Conservation (phyloP, 805 yeast species). For the Suhomyces sp. region DNA sequence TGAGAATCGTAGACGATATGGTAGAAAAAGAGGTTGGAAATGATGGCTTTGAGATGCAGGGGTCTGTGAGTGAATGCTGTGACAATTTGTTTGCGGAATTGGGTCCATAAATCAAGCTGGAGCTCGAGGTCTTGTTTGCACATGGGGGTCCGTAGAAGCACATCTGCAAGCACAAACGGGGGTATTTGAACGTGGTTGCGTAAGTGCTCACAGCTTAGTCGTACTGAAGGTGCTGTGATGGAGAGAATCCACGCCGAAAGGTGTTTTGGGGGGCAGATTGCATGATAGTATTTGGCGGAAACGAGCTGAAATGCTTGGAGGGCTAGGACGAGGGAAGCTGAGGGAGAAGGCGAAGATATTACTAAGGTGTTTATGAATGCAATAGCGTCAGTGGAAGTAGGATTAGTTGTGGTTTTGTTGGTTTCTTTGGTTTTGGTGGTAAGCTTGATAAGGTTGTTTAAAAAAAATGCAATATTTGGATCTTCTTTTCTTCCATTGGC, state of each 20-base stretch:
- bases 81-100: constrained; percentile 23
- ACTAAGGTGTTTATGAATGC: neutral
- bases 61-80: constrained; percentile 18
- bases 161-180: constrained; percentile 35
- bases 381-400: neutral
- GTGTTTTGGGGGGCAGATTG: neutral
- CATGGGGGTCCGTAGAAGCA: constrained; percentile 37
- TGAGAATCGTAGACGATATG: constrained; percentile 23
- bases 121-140: constrained; percentile 28
- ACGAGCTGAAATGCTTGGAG: neutral
- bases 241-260: constrained; percentile 30
- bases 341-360: neutral
- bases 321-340: neutral
- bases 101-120: constrained; percentile 37
- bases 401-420: neutral
- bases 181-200: constrained; percentile 33
- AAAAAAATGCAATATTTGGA: neutral
- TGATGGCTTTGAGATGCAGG: constrained; percentile 16
- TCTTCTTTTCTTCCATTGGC: neutral
- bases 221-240: constrained; percentile 27
- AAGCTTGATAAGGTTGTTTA: neutral
- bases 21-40: constrained; percentile 29
- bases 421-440: neutral
- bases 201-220: constrained; percentile 31
- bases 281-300: neutral